Evolutionary conservation across 2,329 filamentous ascomycete genomes (phyloP).

Genomic region (Ilyonectria mors-panacis): DNA sequence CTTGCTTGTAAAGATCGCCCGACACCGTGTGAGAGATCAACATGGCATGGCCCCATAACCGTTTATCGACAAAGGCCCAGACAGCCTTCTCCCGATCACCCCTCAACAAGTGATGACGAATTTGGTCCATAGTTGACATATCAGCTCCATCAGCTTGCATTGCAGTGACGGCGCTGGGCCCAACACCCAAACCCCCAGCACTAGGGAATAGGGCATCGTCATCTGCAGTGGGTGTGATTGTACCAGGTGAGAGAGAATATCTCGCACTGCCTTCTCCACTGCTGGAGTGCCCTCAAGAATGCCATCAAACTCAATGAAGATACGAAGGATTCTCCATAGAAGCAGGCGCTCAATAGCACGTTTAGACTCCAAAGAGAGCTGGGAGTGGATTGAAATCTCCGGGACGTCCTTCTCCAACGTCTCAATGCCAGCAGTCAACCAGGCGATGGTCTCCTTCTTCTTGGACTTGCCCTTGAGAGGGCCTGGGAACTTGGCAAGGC

Average conservation of each 20-base stretch:
- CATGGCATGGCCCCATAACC: constrained; percentile 97
- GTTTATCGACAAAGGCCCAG: constrained; percentile 93
- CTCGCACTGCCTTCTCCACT: constrained; percentile 82
- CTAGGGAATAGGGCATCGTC: constrained; percentile 46
- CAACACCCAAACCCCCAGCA: constrained; percentile 44
- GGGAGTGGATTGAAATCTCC: constrained; percentile 64
- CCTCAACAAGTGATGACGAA: constrained; percentile 80
- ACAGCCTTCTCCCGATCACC: constrained; percentile 93
- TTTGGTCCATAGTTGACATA: constrained; percentile 76
- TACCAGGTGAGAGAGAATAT: constrained; percentile 77
- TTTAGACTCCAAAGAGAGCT: constrained; percentile 74
- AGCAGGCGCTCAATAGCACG: constrained; percentile 84
- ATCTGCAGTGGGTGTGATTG: constrained; percentile 44
- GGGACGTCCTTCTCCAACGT: constrained; percentile 74
- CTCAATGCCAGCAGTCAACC: constrained; percentile 85
- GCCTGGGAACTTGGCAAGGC: constrained; percentile 87
- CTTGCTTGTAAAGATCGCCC: constrained; percentile 89
- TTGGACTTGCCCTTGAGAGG: constrained; percentile 91
- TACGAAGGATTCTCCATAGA: constrained; percentile 87
- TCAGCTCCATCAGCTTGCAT: constrained; percentile 78
- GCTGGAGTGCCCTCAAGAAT: constrained; percentile 79
- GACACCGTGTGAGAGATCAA: constrained; percentile 86
- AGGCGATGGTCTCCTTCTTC: constrained; percentile 91
- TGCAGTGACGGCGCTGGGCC: constrained; percentile 48
- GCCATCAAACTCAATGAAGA: constrained; percentile 91